phyloP scores from a whole-genome alignment of 768 basidiomycete genomes.

The Russula griseocarnosa region DNA sequence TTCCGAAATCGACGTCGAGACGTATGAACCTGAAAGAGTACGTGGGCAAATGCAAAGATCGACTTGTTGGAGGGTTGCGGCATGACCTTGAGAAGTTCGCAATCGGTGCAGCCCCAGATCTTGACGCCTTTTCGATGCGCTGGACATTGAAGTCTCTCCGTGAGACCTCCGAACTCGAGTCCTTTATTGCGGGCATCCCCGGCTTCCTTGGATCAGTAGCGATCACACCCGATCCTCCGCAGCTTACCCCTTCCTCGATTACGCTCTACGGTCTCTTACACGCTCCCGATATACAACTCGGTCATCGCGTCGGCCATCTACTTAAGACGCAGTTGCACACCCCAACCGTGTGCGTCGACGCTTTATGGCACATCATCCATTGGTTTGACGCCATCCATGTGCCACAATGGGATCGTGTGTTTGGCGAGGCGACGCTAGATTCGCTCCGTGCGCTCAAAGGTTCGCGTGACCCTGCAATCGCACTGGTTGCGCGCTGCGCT shows the following conservation, averaged over 20 bases:
- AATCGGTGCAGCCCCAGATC: neutral
- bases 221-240: constrained; percentile 7
- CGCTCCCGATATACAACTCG: neutral
- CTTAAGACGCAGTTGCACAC: constrained; percentile 7
- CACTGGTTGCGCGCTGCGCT: constrained; percentile 7
- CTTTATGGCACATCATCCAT: constrained; percentile 14
- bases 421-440: constrained; percentile 8
- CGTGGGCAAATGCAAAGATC: constrained; percentile 8
- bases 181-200: constrained; percentile 16
- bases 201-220: constrained; percentile 6
- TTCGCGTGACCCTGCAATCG: constrained; percentile 9
- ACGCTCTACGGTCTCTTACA: constrained; percentile 12
- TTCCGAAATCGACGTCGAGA: neutral
- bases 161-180: constrained; percentile 18
- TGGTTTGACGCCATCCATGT: constrained; percentile 10
- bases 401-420: constrained; percentile 12
- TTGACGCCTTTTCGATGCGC: constrained; percentile 7
- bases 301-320: constrained; percentile 18
- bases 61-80: constrained; percentile 6
- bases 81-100: constrained; percentile 7
- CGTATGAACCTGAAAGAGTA: constrained; percentile 5
- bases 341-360: constrained; percentile 9
- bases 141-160: constrained; percentile 20
- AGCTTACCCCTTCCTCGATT: constrained; percentile 7
- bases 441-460: constrained; percentile 13